Evolutionary conservation across 192 early-diverging fungal species (phyloP).

Genomic region (Coemansia sp.): DNA sequence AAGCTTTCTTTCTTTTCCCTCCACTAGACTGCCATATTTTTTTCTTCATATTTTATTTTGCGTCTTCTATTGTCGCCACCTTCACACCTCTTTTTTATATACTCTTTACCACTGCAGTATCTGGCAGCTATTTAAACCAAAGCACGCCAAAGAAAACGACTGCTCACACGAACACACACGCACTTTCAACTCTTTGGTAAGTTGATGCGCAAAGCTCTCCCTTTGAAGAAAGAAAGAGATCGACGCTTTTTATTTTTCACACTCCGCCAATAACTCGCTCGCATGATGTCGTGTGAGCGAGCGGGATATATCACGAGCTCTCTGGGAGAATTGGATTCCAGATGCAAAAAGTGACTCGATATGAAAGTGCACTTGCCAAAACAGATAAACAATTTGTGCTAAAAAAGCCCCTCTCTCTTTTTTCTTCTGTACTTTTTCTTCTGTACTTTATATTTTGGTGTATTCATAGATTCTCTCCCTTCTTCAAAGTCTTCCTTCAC

Average conservation of each 20-base stretch:
- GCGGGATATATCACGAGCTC: background rate
- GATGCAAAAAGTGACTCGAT: background rate
- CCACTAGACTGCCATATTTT: slow-evolving; percentile 5
- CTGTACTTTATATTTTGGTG: background rate
- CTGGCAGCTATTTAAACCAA: background rate
- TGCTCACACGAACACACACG: background rate
- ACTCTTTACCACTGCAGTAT: background rate
- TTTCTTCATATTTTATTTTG: background rate
- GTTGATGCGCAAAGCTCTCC: slow-evolving; percentile 1
- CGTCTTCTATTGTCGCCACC: background rate
- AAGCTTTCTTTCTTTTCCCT: slow-evolving; percentile 3
- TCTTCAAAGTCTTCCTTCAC: background rate
- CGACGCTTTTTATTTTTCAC: background rate
- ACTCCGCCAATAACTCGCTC: background rate
- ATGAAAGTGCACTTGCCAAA: background rate
- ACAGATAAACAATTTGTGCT: background rate
- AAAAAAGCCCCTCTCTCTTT: background rate
- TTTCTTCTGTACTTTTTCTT: background rate
- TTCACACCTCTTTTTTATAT: background rate
- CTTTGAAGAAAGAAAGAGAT: background rate
- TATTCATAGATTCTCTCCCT: background rate
- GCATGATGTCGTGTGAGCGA: background rate
- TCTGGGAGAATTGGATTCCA: no score
- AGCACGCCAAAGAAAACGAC: background rate
- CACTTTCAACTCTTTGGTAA: slow-evolving; percentile 1